These are phyloP conservation scores for Austroboletus niveus DNA, from an alignment of 1,284 basidiomycete species.

Conservation along the genomic window DNA sequence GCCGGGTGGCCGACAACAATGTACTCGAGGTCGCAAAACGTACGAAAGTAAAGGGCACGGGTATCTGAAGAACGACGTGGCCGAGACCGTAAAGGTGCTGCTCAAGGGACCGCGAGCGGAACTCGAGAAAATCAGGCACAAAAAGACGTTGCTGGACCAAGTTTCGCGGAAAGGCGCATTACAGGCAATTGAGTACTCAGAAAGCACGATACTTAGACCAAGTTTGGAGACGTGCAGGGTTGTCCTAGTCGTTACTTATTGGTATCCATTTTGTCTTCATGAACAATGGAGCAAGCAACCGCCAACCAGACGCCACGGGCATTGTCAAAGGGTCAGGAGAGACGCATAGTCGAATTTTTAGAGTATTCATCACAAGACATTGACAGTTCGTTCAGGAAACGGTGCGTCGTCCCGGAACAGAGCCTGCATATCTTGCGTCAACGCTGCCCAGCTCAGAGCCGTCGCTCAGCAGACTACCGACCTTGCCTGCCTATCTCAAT, in stretches of 20 bases:
- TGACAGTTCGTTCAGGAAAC: constrained; percentile 67
- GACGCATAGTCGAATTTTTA: constrained; percentile 57
- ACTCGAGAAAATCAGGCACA: constrained; percentile 62
- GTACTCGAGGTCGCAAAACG: too few relatives aligned
- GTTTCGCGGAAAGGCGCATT: constrained; percentile 66
- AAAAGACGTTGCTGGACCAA: constrained; percentile 60
- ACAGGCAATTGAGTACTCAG: constrained; percentile 62
- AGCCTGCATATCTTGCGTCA: neutral
- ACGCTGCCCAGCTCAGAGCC: too few relatives aligned
- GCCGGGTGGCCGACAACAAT: too few relatives aligned
- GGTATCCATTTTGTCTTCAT: neutral
- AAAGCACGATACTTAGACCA: constrained; percentile 62
- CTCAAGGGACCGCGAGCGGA: constrained; percentile 70
- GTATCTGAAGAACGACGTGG: constrained; percentile 77
- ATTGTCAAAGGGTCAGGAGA: constrained; percentile 54
- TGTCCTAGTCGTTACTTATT: constrained; percentile 35
- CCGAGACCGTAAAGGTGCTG: constrained; percentile 69
- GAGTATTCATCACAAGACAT: constrained; percentile 63
- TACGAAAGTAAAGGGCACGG: too few relatives aligned
- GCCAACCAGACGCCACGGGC: constrained; percentile 14
- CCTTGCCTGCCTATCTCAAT: too few relatives aligned
- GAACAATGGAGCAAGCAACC: neutral
- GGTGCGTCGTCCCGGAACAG: constrained; percentile 41
- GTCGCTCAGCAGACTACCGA: too few relatives aligned
- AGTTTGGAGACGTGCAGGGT: constrained; percentile 68